Evolutionary conservation across 2,329 filamentous ascomycete genomes (phyloP).

Genomic region (Fusarium torulosum): DNA sequence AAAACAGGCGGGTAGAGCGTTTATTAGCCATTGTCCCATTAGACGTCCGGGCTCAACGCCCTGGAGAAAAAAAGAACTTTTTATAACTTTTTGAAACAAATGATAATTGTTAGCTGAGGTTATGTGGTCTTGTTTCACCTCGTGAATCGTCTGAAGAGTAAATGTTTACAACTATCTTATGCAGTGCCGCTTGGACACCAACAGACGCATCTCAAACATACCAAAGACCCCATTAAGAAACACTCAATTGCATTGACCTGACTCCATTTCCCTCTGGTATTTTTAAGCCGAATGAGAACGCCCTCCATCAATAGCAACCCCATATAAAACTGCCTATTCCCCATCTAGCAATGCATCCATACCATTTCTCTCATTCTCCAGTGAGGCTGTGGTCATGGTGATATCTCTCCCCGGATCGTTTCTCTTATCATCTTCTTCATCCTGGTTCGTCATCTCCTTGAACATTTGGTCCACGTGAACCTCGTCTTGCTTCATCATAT

Average conservation of each 20-base stretch:
- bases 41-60: conserved; percentile 52
- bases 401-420: conserved; percentile 50
- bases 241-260: conserved; percentile 26
- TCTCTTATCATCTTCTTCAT: conserved; percentile 60
- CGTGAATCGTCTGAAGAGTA: too few species aligned
- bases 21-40: conserved; percentile 42
- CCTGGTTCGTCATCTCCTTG: conserved; percentile 66
- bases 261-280: conserved; percentile 42
- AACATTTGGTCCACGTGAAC: conserved; percentile 68
- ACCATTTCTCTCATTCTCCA: conserved; percentile 62
- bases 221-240: conserved; percentile 21
- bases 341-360: conserved; percentile 61
- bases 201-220: conserved; percentile 24
- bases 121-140: background rate
- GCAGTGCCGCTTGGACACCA: background rate
- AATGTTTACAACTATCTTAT: background rate
- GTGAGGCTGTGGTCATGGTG: conserved; percentile 57
- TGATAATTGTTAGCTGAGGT: background rate
- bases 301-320: conserved; percentile 26
- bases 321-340: conserved; percentile 50
- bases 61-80: conserved; percentile 33
- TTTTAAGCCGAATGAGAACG: conserved; percentile 45
- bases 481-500: conserved; percentile 56
- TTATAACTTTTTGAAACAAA: background rate
- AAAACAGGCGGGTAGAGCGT: conserved; percentile 35